phyloP scores from a whole-genome alignment of 441 rosid species.

The Viola pubescens region DNA sequence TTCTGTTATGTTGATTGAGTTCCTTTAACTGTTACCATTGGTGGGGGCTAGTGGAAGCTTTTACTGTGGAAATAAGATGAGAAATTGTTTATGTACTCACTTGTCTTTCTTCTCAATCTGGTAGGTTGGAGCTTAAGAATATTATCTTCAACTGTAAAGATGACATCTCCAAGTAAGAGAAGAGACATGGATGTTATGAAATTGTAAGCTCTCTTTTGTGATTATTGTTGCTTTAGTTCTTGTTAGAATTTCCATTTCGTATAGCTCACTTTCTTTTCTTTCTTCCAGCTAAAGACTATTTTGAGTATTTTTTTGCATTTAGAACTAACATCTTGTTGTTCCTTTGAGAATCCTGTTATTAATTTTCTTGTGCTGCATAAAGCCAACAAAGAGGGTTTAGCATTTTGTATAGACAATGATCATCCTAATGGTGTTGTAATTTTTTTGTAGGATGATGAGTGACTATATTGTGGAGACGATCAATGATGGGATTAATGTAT shows the following conservation, averaged over 20 bases:
- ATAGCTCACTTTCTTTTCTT: no score
- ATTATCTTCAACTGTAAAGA: slow-evolving; percentile 13
- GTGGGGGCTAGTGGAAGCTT: no score
- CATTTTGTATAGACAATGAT: not conserved
- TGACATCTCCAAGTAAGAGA: slow-evolving; percentile 78
- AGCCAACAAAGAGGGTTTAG: not conserved
- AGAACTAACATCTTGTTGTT: no score
- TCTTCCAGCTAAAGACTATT: no score
- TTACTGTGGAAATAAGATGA: no score
- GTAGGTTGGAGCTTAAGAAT: slow-evolving; percentile 1
- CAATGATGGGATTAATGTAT: slow-evolving; percentile 61
- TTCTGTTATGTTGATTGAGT: no score
- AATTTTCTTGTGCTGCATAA: not conserved
- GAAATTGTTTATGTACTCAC: no score
- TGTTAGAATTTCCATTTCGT: not conserved
- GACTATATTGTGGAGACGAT: slow-evolving; percentile 62
- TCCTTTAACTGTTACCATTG: no score
- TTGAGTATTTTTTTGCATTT: no score
- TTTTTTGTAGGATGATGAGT: slow-evolving; percentile 58
- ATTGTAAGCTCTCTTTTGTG: slow-evolving; percentile 30
- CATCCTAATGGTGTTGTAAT: not conserved
- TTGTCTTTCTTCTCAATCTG: not conserved
- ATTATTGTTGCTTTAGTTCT: not conserved
- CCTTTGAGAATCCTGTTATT: no score
- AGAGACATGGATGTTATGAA: slow-evolving; percentile 84